These are phyloP conservation scores for Leucosporidium creatinivorum DNA, from an alignment of 768 basidiomycete genomes.

Conservation along the genomic window DNA sequence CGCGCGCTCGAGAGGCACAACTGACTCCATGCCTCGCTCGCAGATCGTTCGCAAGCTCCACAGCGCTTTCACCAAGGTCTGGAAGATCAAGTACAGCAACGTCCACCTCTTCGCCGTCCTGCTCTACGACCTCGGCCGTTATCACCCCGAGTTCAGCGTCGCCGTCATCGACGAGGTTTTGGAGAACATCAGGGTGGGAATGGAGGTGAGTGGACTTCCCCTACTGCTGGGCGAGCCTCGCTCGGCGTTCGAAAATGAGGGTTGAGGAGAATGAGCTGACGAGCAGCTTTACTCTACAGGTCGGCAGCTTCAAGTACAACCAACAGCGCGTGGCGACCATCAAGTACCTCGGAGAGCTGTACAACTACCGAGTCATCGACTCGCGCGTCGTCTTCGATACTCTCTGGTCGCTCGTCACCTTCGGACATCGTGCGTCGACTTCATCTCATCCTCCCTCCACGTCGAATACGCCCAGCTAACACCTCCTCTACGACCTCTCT, in stretches of 20 bases:
- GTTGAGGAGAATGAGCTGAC: neutral
- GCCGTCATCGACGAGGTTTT: conserved; percentile 87
- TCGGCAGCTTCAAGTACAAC: conserved; percentile 89
- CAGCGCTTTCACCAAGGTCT: conserved; percentile 92
- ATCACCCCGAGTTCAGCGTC: conserved; percentile 80
- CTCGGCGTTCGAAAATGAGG: neutral
- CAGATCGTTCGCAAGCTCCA: conserved; percentile 59
- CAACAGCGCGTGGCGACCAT: conserved; percentile 84
- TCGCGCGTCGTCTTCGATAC: conserved; percentile 87
- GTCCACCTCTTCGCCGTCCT: conserved; percentile 86
- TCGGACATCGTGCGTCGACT: conserved; percentile 74
- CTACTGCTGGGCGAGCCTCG: neutral
- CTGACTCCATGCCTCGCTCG: conserved; percentile 23
- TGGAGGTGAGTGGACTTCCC: conserved; percentile 51
- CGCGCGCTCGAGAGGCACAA: neutral
- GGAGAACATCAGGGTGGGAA: conserved; percentile 79
- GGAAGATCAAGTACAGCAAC: conserved; percentile 92
- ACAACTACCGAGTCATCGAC: conserved; percentile 86
- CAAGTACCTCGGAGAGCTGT: conserved; percentile 93
- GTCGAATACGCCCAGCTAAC: neutral
- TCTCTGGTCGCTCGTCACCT: conserved; percentile 87
- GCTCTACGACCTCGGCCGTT: conserved; percentile 87
- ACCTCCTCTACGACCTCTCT: neutral
- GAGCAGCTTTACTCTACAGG: conserved; percentile 39
- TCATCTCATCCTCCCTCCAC: neutral